These are phyloP conservation scores for Microbotryomycetes sp. DNA, from an alignment of 1,284 basidiomycete genomes.

Conservation along the genomic window DNA sequence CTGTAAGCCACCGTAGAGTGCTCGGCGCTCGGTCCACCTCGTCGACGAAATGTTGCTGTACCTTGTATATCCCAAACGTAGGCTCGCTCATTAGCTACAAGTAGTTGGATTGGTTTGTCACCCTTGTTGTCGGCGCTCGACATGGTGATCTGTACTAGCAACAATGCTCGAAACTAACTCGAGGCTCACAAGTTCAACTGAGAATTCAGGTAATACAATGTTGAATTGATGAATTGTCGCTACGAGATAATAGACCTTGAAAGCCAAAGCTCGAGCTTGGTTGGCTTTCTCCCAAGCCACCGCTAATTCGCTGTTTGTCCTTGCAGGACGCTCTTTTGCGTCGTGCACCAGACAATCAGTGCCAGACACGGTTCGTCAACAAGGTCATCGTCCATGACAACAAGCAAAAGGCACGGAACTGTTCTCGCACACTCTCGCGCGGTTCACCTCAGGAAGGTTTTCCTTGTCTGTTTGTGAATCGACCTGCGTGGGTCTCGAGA, in stretches of 20 bases:
- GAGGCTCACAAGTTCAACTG: neutral
- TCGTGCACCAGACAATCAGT: neutral
- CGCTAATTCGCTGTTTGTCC: neutral
- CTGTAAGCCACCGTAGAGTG: neutral
- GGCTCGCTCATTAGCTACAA: slow-evolving; percentile 61
- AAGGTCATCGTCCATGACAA: neutral
- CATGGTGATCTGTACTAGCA: neutral
- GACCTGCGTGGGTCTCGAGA: too few relatives aligned
- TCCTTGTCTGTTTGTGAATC: too few relatives aligned
- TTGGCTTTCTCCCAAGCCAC: too few relatives aligned
- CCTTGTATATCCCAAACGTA: slow-evolving; percentile 74
- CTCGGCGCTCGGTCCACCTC: slow-evolving; percentile 39
- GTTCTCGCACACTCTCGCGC: too few relatives aligned
- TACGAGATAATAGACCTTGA: neutral
- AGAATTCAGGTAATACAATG: neutral
- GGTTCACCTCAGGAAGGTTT: too few relatives aligned
- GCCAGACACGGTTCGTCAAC: neutral
- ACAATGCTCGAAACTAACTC: too few relatives aligned
- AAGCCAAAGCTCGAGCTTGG: too few relatives aligned
- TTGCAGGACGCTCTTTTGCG: neutral
- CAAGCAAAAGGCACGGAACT: too few relatives aligned
- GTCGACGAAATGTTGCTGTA: slow-evolving; percentile 42
- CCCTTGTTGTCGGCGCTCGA: neutral
- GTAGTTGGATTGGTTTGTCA: slow-evolving; percentile 45
- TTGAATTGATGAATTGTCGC: neutral